Conservation (phyloP, 495 filamentous ascomycete genomes). For the Cetradonia linearis region DNA sequence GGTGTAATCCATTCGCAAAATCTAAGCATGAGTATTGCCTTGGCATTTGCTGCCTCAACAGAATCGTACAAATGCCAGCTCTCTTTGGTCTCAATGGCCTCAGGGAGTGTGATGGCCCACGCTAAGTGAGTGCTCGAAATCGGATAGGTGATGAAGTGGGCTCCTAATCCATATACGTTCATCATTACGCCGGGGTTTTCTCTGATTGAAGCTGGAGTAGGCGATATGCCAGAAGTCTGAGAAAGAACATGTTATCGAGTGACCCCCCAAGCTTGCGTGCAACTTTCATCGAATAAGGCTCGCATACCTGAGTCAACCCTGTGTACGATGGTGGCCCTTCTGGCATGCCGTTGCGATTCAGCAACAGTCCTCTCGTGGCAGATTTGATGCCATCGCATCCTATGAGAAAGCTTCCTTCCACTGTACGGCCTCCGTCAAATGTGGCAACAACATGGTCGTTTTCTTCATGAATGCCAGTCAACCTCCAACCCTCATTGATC, state of each 20-base stretch:
- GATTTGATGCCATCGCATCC: background rate
- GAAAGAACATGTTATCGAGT: background rate
- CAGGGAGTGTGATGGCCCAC: background rate
- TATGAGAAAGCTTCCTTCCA: background rate
- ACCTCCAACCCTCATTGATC: background rate
- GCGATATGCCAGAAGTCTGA: background rate
- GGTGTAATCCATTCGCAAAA: background rate
- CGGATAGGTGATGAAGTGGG: background rate
- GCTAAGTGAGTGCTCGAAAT: background rate
- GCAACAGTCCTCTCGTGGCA: background rate
- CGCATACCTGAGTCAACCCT: background rate
- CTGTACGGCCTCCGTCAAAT: background rate
- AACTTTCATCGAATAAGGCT: background rate
- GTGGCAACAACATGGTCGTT: background rate
- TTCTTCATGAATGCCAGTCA: background rate
- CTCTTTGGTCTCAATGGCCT: background rate
- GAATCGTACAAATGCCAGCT: background rate
- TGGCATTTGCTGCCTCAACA: background rate
- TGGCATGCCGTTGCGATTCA: background rate
- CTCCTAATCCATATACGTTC: background rate
- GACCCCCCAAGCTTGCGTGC: background rate
- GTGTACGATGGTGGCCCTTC: background rate
- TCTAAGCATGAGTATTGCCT: background rate
- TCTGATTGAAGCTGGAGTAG: background rate
- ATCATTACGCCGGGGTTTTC: background rate